Conservation (phyloP, 2,329 filamentous ascomycete species). For the Colletotrichum eremochloae region DNA sequence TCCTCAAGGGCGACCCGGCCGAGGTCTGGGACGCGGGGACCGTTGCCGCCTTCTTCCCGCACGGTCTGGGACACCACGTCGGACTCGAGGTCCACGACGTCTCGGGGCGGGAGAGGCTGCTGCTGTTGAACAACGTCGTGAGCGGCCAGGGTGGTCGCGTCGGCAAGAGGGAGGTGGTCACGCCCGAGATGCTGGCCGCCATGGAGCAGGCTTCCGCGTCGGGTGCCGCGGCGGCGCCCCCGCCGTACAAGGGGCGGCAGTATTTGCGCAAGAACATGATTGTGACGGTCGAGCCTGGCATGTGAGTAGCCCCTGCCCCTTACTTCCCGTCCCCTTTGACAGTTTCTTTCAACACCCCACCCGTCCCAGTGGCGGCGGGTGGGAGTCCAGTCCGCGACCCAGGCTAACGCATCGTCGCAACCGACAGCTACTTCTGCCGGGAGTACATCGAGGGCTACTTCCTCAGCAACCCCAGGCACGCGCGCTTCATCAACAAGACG, state of each 20-base stretch:
- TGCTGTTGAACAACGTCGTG: slow-evolving; percentile 47
- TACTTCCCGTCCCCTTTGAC: not conserved
- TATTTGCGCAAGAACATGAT: slow-evolving; percentile 73
- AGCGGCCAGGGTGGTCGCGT: slow-evolving; percentile 46
- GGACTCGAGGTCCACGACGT: slow-evolving; percentile 76
- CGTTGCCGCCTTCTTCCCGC: slow-evolving; percentile 74
- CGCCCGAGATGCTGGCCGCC: slow-evolving; percentile 51
- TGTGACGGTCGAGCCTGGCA: slow-evolving; percentile 84
- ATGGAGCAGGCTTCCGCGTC: slow-evolving; percentile 45
- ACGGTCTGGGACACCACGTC: slow-evolving; percentile 75
- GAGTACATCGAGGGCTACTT: slow-evolving; percentile 80
- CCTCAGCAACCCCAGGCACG: slow-evolving; percentile 69
- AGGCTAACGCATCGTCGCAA: slow-evolving; percentile 19
- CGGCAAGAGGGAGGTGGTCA: slow-evolving; percentile 59
- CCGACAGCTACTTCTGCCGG: slow-evolving; percentile 76
- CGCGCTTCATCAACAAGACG: slow-evolving; percentile 73
- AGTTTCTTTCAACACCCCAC: too few relatives aligned
- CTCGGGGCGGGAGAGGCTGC: slow-evolving; percentile 55
- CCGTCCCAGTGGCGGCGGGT: not conserved
- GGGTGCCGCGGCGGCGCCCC: slow-evolving; percentile 43
- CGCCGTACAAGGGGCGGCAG: slow-evolving; percentile 52
- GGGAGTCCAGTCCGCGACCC: not conserved
- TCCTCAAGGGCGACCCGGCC: slow-evolving; percentile 73
- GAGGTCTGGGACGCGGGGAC: slow-evolving; percentile 67
- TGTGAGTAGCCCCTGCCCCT: slow-evolving; percentile 58